Evolutionary conservation across 1,284 basidiomycete genomes (phyloP).

Genomic region (Vanrija pseudolonga): DNA sequence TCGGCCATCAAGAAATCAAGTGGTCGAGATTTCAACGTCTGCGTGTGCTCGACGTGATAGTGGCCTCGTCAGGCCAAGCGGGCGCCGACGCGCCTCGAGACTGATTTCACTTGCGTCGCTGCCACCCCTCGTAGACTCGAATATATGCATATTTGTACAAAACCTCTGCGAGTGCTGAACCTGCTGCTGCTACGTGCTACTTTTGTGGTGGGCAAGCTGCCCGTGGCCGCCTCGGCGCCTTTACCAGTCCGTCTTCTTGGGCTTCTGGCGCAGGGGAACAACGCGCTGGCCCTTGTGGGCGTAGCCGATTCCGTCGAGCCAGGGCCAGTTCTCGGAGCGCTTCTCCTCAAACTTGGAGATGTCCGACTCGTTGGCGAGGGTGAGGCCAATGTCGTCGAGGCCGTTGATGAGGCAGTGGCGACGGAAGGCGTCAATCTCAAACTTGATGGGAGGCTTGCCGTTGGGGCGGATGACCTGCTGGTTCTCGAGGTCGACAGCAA

Average conservation of each 20-base stretch:
- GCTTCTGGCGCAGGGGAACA: constrained; percentile 51
- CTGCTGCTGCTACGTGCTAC: background rate
- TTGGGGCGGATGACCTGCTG: constrained; percentile 73
- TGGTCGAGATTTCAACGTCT: too few species aligned
- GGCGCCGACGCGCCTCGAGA: too few species aligned
- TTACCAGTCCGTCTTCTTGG: constrained; percentile 67
- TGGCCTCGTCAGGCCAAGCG: too few species aligned
- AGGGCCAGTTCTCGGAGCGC: constrained; percentile 75
- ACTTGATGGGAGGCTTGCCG: constrained; percentile 68
- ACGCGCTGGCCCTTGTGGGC: constrained; percentile 59
- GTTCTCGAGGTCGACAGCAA: constrained; percentile 87
- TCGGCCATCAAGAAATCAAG: too few species aligned
- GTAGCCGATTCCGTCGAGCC: constrained; percentile 91
- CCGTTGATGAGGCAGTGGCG: constrained; percentile 89
- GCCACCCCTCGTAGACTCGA: background rate
- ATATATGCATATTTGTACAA: constrained; percentile 8
- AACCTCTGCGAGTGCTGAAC: background rate
- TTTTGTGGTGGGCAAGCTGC: constrained; percentile 6
- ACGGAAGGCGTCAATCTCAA: constrained; percentile 81
- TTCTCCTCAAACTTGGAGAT: constrained; percentile 75
- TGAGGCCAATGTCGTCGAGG: constrained; percentile 88
- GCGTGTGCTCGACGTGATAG: too few species aligned
- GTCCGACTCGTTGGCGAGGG: constrained; percentile 66
- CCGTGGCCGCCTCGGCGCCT: too few species aligned
- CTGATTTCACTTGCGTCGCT: background rate